Evolutionary conservation across 1,139 yeast genomes (phyloP).

Genomic region (Kodamaea fungicola): DNA sequence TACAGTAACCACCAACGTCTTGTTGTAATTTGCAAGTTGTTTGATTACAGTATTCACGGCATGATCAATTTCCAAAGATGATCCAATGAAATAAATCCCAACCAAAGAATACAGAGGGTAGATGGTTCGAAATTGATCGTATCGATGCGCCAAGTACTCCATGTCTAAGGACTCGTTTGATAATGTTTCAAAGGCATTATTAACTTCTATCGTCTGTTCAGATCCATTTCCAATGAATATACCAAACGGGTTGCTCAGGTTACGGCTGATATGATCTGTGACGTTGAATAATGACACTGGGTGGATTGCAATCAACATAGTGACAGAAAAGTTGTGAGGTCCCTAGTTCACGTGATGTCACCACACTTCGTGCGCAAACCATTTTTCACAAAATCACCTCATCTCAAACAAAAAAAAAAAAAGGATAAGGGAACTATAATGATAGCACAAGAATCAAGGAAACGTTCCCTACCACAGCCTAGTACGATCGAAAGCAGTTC

Average conservation of each 20-base stretch:
- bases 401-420: conserved; percentile 4
- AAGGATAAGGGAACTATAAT: conserved; percentile 10
- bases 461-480: conserved; percentile 14
- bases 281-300: conserved; percentile 28
- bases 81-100: conserved; percentile 26
- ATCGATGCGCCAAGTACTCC: conserved; percentile 22
- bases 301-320: conserved; percentile 20
- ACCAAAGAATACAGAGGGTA: conserved; percentile 24
- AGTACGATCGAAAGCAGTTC: conserved; percentile 5
- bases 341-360: not conserved
- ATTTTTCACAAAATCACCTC: not conserved
- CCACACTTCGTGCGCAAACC: not conserved
- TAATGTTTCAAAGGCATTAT: conserved; percentile 24
- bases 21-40: conserved; percentile 7
- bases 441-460: conserved; percentile 17
- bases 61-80: conserved; percentile 5
- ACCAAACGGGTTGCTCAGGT: conserved; percentile 19
- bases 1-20: conserved; percentile 4
- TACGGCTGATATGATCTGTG: conserved; percentile 23
- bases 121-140: conserved; percentile 26
- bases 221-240: conserved; percentile 23
- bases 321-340: not conserved
- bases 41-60: conserved; percentile 9
- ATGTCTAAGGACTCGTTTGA: conserved; percentile 15
- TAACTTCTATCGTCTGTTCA: conserved; percentile 11